Evolutionary conservation across 2,329 filamentous ascomycete species (phyloP), one percentile per base, ranked within the genome.

Genomic region (Elsinoe arachidis): DNA sequence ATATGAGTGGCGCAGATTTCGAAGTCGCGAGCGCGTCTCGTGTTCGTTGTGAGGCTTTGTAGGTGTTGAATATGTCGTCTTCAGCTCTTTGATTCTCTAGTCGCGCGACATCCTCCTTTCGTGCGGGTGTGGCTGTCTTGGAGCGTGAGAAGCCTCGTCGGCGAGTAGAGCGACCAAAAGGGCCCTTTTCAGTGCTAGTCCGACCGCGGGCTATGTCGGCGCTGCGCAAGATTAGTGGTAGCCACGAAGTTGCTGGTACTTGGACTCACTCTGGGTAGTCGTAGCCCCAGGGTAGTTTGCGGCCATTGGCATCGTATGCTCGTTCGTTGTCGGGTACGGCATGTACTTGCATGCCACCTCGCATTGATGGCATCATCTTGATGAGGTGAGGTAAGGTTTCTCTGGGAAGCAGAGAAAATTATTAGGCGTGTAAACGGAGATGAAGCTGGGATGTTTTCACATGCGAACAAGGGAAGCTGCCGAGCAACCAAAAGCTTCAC

Each of bases 311-410:
- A 65, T 84, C 81, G 64, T 76, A 74, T 33, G 80, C 81, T 65
- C 81, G 79, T 69, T 85, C 83, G 63, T 80, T 76, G 56, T 80
- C 80, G 34, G 82, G 81, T 10, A 86, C 82, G 33, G 80, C 80
- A 69, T 86, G 82, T 54, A 85, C 81, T 69, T 86, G 82, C 79
- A 85, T 85, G 57, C 72, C 73, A 1, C 64, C 60, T 12, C 60
- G 55, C 26, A 61, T 56, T 17, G 56, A 54, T 52, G 59, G 59
- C 56, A 60, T 61, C 56, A 54, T 55, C 14, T 14, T 43, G 23
- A 38, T 5, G 21, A 33, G 17, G n/a, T 34, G 37, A 39, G 35
- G 17, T 3, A 34, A 38, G 2, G 38, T 26, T 15, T 4, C 17
- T 26, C 23, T 44, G 14, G 53, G 33, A 19, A 14, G 19, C 3